Evolutionary conservation across 2,329 filamentous ascomycete genomes (phyloP).

Genomic region (Sclerotinia borealis): DNA sequence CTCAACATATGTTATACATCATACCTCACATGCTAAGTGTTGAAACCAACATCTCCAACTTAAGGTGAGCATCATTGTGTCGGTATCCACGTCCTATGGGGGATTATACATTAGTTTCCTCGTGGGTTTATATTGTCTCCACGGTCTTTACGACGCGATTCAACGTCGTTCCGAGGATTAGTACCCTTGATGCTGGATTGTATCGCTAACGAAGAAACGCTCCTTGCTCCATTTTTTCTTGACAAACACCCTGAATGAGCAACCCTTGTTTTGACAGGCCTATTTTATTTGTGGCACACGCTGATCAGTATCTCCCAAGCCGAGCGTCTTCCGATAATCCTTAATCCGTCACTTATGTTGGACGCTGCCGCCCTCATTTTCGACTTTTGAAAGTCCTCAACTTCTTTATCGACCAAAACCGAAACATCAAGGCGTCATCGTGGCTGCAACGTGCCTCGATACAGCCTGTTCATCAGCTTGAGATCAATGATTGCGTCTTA

Average conservation of each 20-base stretch:
- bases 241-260: constrained; percentile 9
- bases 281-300: constrained; percentile 14
- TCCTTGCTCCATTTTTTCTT: constrained; percentile 7
- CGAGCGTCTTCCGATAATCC: constrained; percentile 7
- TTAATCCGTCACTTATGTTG: constrained; percentile 12
- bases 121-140: constrained; percentile 12
- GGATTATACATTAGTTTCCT: constrained; percentile 2
- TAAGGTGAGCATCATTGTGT: constrained; percentile 7
- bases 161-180: constrained; percentile 7
- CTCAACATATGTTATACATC: constrained; percentile 8
- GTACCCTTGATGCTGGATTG: neutral
- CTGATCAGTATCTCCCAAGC: constrained; percentile 15
- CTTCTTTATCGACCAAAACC: constrained; percentile 1
- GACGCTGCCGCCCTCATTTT: constrained; percentile 11
- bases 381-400: neutral
- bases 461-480: constrained; percentile 1
- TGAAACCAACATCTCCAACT: constrained; percentile 5
- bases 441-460: constrained; percentile 13
- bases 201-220: constrained; percentile 4
- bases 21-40: constrained; percentile 5
- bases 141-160: neutral
- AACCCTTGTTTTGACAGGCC: constrained; percentile 11
- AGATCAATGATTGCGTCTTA: constrained; percentile 12
- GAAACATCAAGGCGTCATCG: constrained; percentile 12
- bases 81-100: constrained; percentile 7